Percentiles rank a stretch among this genome's conserved stretches.
phyloP scores from a whole-genome alignment of 208 protist genomes.

The Trypanosoma grayi region DNA sequence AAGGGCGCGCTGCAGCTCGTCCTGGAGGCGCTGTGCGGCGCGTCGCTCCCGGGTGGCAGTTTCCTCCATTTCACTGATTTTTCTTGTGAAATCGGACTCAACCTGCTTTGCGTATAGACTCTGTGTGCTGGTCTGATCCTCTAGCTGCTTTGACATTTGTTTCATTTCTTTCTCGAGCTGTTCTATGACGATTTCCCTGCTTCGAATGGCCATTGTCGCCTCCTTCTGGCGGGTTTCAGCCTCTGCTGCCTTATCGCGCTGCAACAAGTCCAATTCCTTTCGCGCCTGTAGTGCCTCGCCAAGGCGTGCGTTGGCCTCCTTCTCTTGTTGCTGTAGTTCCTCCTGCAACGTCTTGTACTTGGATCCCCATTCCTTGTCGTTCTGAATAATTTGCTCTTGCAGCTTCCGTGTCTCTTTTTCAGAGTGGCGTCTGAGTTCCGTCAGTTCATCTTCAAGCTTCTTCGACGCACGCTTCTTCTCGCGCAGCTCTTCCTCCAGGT shows the following conservation, averaged over 20 bases:
- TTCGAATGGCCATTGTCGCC: background rate
- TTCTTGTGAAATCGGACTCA: conserved; percentile 20
- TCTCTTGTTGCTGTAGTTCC: conserved; percentile 41
- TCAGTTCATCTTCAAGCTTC: conserved; percentile 46
- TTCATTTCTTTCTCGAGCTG: conserved; percentile 27
- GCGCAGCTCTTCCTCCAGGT: conserved; percentile 43
- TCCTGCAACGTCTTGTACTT: conserved; percentile 43
- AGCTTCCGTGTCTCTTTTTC: conserved; percentile 46
- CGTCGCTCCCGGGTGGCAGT: conserved; percentile 34
- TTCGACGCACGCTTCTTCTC: conserved; percentile 40
- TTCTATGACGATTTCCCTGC: conserved; percentile 15
- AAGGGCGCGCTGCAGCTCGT: conserved; percentile 38
- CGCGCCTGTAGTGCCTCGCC: conserved; percentile 25
- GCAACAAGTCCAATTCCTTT: conserved; percentile 26
- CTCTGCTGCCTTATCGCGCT: conserved; percentile 14
- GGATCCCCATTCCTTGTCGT: conserved; percentile 54
- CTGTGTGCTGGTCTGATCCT: background rate
- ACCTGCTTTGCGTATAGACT: conserved; percentile 7
- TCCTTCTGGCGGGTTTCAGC: conserved; percentile 12
- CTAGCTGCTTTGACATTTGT: conserved; percentile 2
- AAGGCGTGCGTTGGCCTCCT: conserved; percentile 30
- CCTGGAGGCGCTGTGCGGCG: conserved; percentile 33
- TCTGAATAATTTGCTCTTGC: conserved; percentile 25
- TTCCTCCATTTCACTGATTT: conserved; percentile 36
- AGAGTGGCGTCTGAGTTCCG: conserved; percentile 24